Evolutionary conservation across 2,329 filamentous ascomycete genomes (phyloP).

Genomic region (Neonectria coccinea): DNA sequence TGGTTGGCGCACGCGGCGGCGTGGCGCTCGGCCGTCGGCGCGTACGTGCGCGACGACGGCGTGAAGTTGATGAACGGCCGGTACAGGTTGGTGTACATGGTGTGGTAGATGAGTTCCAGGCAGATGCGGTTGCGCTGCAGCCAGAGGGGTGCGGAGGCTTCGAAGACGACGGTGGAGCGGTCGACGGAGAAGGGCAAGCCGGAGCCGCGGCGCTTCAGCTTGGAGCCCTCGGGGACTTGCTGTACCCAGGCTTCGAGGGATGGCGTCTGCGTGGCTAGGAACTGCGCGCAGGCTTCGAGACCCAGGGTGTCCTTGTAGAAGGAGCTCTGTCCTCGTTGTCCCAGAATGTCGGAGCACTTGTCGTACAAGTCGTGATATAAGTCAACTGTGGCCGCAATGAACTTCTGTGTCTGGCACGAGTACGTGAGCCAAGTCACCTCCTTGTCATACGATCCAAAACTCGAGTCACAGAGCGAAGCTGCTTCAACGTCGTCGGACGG

Average conservation of each 20-base stretch:
- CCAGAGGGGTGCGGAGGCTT: constrained; percentile 53
- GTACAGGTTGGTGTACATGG: constrained; percentile 51
- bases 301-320: constrained; percentile 33
- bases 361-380: constrained; percentile 49
- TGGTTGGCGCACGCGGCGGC: constrained; percentile 39
- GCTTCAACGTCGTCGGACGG: constrained; percentile 45
- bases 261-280: constrained; percentile 41
- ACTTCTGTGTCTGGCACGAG: constrained; percentile 30
- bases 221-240: constrained; percentile 52
- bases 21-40: constrained; percentile 35
- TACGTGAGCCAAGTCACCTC: constrained; percentile 43
- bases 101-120: constrained; percentile 57
- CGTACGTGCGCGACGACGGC: constrained; percentile 14
- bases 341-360: constrained; percentile 31
- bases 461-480: constrained; percentile 31
- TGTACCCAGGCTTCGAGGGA: constrained; percentile 43
- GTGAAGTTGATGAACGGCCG: constrained; percentile 55
- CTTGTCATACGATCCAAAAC: constrained; percentile 28
- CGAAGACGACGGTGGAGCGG: constrained; percentile 38
- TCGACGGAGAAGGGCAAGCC: constrained; percentile 52
- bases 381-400: constrained; percentile 34
- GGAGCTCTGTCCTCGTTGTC: constrained; percentile 4
- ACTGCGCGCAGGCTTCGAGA: constrained; percentile 36
- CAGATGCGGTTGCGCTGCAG: constrained; percentile 54
- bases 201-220: constrained; percentile 47